Base-by-base conservation (phyloP, 305 asterid species). In the Rubia tinctorum region DNA sequence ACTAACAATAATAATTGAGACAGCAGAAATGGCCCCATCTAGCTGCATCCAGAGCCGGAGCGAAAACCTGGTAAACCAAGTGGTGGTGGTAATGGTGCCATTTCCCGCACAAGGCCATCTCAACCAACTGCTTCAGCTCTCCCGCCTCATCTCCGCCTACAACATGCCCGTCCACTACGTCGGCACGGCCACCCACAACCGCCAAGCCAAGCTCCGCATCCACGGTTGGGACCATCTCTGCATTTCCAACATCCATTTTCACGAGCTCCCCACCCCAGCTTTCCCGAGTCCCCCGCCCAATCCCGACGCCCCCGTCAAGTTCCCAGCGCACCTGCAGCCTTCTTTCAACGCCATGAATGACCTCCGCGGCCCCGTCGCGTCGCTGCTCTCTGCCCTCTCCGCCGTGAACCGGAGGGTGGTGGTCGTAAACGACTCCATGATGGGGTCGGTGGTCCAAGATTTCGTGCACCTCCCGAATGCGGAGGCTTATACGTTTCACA, bases 81-180 rank as follows among this genome's bases (percentile, higher is more conserved):
- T 51, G 1, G 58, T 51, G 20, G 58, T 17, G 0, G 58, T 51
- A 51, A 51, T 51, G 58, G 58, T 51, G 58, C 58, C 58, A 5
- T 51, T 51, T 8, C 58, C 58, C 5, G 58, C 58, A 1, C 58
- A 51, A 5, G 58, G 58, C 22, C 58, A 51, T 6, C 22, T 51
- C 7, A 51, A 51, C 58, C 58, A 51, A 8, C 58, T 51, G 20
- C 58, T 51, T 8, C 58, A 51, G 2, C 58, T 51, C 58, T 51
- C 58, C 58, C 58, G 22, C 58, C 58, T 51, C 22, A 51, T 51
- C 58, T 51, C 58, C 58, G 58, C 58, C 58, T 51, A 51, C 58
- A 51, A 14, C 58, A 51, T 51, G 20, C 58, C 58, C 58, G 58
- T 51, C 58, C 58, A 51, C 22, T 51, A 51, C 58, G 58, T 51